A percentile compares a stretch with the other conserved stretches of the same genome.
Conservation (phyloP, 345 rosid species). For the Crucihimalaya himalaica region DNA sequence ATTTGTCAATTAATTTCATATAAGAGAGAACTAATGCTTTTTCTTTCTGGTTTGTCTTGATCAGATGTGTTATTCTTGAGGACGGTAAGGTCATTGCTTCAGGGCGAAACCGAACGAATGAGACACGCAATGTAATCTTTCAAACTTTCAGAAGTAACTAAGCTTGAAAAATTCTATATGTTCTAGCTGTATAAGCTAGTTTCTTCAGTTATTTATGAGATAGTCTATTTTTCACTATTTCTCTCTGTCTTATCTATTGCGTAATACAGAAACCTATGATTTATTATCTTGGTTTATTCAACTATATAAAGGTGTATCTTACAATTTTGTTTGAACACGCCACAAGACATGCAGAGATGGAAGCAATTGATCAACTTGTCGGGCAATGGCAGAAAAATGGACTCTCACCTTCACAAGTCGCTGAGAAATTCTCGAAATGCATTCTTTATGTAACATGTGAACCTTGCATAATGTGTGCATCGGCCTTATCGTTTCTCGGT, state of each 20-base stretch:
- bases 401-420: slow-evolving; percentile 58
- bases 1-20: background rate
- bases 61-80: slow-evolving; percentile 61
- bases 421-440: slow-evolving; percentile 63
- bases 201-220: background rate
- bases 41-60: slow-evolving; percentile 7
- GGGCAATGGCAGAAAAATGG: slow-evolving; percentile 61
- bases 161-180: background rate
- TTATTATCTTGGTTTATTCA: no score
- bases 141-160: background rate
- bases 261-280: background rate
- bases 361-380: slow-evolving; percentile 75
- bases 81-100: slow-evolving; percentile 59
- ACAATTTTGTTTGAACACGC: slow-evolving; percentile 46
- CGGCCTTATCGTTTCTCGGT: slow-evolving; percentile 79
- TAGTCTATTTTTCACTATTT: background rate
- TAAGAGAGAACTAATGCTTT: background rate
- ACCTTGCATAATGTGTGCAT: slow-evolving; percentile 95
- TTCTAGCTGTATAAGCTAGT: background rate
- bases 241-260: background rate
- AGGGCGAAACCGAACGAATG: slow-evolving; percentile 64
- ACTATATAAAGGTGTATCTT: no score
- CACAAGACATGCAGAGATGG: slow-evolving; percentile 96
- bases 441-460: slow-evolving; percentile 82
- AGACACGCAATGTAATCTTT: slow-evolving; percentile 55